phyloP scores from a whole-genome alignment of 345 rosid genomes.

The Adansonia digitata region DNA sequence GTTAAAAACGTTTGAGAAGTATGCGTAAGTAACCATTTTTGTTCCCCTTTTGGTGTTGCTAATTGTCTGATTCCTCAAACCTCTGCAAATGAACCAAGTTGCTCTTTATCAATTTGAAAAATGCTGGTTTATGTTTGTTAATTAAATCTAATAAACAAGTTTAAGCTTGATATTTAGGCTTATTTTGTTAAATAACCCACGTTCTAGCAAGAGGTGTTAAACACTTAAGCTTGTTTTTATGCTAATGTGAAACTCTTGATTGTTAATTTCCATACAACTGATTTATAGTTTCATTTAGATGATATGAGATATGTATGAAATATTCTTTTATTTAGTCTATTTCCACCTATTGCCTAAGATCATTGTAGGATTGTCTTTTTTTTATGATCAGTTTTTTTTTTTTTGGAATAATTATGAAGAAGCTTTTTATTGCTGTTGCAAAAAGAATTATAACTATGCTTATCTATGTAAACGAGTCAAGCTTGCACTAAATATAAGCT shows the following conservation, averaged over 20 bases:
- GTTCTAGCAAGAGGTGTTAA: not conserved
- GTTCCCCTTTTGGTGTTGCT: not conserved
- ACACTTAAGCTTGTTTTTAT: not conserved
- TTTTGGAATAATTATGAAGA: not conserved
- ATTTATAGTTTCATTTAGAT: not conserved
- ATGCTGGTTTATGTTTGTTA: not conserved
- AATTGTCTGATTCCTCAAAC: not conserved
- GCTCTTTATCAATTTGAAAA: not conserved
- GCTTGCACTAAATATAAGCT: not conserved
- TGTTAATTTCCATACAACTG: not conserved
- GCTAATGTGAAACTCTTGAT: not conserved
- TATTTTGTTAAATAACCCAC: conserved; percentile 2
- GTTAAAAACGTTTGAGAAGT: not conserved
- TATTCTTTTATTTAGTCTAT: not conserved
- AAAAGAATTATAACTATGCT: not conserved
- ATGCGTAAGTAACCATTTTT: not conserved
- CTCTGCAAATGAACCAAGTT: not conserved
- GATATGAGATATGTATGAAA: not conserved
- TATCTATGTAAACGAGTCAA: not conserved
- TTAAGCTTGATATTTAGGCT: not conserved
- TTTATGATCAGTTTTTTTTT: not conserved
- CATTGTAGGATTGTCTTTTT: not conserved
- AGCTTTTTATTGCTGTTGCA: not conserved
- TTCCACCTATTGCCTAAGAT: not conserved
- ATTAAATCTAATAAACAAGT: not conserved